Evolutionary conservation across 2,329 filamentous ascomycete species (phyloP).

Genomic region (Dryadomyces quercus-mongolicae): DNA sequence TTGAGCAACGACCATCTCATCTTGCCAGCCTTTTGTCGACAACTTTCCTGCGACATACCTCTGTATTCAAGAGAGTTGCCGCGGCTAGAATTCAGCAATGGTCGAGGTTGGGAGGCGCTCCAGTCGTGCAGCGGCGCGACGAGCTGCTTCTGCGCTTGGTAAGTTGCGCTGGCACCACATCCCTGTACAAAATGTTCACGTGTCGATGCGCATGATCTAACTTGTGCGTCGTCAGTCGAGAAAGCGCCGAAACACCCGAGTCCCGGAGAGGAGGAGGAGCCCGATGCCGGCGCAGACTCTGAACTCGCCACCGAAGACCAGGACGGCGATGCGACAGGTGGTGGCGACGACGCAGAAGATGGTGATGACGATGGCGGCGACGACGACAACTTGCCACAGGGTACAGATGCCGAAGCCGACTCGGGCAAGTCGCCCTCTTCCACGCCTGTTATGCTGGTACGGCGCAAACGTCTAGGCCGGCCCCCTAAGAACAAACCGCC

Average conservation of each 20-base stretch:
- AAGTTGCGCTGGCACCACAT: too few relatives aligned
- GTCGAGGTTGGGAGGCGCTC: slow-evolving; percentile 23
- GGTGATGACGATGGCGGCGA: slow-evolving; percentile 27
- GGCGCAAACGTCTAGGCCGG: slow-evolving; percentile 69
- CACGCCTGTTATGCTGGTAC: slow-evolving; percentile 50
- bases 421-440: slow-evolving; percentile 40
- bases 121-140: slow-evolving; percentile 30
- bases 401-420: slow-evolving; percentile 19
- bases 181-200: neutral
- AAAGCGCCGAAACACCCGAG: slow-evolving; percentile 32
- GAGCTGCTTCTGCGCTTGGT: slow-evolving; percentile 29
- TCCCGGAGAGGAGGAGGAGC: slow-evolving; percentile 21
- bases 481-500: slow-evolving; percentile 76
- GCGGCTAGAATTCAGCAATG: slow-evolving; percentile 2
- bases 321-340: slow-evolving; percentile 24
- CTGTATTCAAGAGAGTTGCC: neutral
- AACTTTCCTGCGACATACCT: neutral
- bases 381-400: slow-evolving; percentile 22
- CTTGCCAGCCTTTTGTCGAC: too few relatives aligned
- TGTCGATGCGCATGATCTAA: neutral
- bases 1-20: too few relatives aligned
- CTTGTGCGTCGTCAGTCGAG: slow-evolving; percentile 21
- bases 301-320: slow-evolving; percentile 1
- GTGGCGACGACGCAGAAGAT: slow-evolving; percentile 27
- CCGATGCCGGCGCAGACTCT: slow-evolving; percentile 21